Conservation (phyloP, 2,329 filamentous ascomycete genomes). For the Aspergillus novofumigatus region DNA sequence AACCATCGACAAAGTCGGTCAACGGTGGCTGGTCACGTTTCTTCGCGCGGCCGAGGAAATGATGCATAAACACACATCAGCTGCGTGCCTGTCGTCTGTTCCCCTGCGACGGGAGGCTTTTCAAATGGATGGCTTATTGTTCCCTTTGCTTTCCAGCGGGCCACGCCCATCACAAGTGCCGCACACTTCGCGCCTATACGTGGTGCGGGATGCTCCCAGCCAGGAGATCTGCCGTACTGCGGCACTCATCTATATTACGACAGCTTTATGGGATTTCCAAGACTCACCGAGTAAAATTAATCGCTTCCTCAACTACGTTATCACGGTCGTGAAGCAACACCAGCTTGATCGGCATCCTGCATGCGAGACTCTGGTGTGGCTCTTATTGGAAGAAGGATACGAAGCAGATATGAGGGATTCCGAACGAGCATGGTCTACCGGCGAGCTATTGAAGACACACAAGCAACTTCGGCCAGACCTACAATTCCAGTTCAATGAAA, state of each 20-base stretch:
- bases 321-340: conserved; percentile 23
- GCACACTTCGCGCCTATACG: conserved; percentile 32
- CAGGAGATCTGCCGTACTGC: conserved; percentile 36
- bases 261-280: conserved; percentile 33
- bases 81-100: conserved; percentile 22
- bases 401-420: conserved; percentile 33
- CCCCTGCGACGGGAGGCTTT: conserved; percentile 31
- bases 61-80: conserved; percentile 27
- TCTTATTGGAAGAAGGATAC: conserved; percentile 36
- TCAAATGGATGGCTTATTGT: conserved; percentile 35
- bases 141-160: conserved; percentile 39
- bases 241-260: conserved; percentile 37
- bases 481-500: conserved; percentile 39
- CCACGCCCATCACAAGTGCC: conserved; percentile 38
- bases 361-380: conserved; percentile 38
- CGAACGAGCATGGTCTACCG: conserved; percentile 35
- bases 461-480: conserved; percentile 34
- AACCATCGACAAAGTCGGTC: conserved; percentile 15
- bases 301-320: conserved; percentile 31
- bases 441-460: conserved; percentile 32
- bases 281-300: conserved; percentile 26
- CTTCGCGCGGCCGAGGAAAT: conserved; percentile 33
- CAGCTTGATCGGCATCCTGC: conserved; percentile 32
- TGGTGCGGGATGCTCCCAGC: conserved; percentile 29
- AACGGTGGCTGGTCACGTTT: conserved; percentile 31